These are phyloP conservation scores for Aureobasidium sp. DNA, from an alignment of 2,329 filamentous ascomycete species.

Conservation along the genomic window DNA sequence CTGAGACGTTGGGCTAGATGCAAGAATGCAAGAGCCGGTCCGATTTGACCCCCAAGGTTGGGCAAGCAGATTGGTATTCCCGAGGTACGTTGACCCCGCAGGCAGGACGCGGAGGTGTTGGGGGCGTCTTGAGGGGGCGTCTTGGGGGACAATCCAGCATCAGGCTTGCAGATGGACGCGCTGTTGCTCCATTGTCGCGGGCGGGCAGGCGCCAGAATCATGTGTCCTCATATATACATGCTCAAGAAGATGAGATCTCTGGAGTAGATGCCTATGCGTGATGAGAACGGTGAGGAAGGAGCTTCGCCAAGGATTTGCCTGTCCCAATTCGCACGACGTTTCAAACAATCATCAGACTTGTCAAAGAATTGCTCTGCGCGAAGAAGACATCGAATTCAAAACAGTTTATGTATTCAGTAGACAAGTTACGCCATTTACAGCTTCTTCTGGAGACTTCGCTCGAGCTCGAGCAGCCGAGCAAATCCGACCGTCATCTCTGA, in stretches of 20 bases:
- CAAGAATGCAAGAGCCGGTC: neutral
- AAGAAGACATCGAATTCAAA: too few relatives aligned
- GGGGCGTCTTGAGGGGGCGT: neutral
- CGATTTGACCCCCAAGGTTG: neutral
- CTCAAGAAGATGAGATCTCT: too few relatives aligned
- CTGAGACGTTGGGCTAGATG: neutral
- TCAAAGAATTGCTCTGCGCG: neutral
- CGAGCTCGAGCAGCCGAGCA: constrained; percentile 36
- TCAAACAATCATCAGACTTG: neutral
- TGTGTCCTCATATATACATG: neutral
- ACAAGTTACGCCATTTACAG: too few relatives aligned
- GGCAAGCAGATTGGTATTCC: neutral
- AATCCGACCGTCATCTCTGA: constrained; percentile 28
- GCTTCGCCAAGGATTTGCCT: neutral
- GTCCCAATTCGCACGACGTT: neutral
- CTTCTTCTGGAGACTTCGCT: constrained; percentile 22
- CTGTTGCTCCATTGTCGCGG: too few relatives aligned
- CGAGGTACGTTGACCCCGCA: neutral
- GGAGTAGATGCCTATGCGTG: too few relatives aligned
- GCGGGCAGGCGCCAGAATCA: neutral
- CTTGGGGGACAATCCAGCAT: neutral
- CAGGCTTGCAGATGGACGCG: neutral
- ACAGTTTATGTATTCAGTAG: too few relatives aligned
- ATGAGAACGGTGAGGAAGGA: neutral
- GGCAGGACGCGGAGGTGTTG: neutral